These are phyloP conservation scores for Trichosporon asahii DNA, from an alignment of 1,284 basidiomycete genomes.

Conservation along the genomic window DNA sequence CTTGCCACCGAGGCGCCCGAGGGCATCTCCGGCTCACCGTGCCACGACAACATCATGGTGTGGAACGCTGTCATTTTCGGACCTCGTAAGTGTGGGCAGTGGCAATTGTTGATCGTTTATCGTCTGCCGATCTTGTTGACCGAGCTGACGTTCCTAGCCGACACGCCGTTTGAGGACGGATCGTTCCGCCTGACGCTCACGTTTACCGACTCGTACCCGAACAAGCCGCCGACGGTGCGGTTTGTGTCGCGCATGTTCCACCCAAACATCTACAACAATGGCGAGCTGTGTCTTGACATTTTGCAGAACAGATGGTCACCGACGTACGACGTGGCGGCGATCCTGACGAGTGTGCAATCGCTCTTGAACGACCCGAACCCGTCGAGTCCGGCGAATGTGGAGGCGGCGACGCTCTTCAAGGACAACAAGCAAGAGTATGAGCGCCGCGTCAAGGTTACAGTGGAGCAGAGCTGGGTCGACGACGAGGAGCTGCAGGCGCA, in stretches of 20 bases:
- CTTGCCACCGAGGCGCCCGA: slow-evolving; percentile 90
- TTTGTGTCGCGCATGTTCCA: slow-evolving; percentile 98
- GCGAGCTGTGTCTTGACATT: slow-evolving; percentile 96
- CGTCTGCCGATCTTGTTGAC: neutral
- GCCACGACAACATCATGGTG: slow-evolving; percentile 96
- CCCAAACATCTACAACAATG: slow-evolving; percentile 97
- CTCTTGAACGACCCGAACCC: slow-evolving; percentile 96
- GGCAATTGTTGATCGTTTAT: no score
- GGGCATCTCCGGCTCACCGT: slow-evolving; percentile 93
- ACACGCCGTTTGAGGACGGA: slow-evolving; percentile 97
- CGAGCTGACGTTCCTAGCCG: slow-evolving; percentile 59
- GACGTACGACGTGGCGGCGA: slow-evolving; percentile 97
- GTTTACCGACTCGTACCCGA: slow-evolving; percentile 96
- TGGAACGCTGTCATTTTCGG: slow-evolving; percentile 99
- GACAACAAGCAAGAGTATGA: slow-evolving; percentile 99
- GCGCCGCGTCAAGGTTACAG: slow-evolving; percentile 69
- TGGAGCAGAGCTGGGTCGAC: slow-evolving; percentile 45
- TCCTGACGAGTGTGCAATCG: slow-evolving; percentile 92
- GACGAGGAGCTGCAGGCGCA: slow-evolving; percentile 35
- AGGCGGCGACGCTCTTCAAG: slow-evolving; percentile 90
- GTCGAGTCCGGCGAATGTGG: slow-evolving; percentile 87
- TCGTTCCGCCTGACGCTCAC: slow-evolving; percentile 94
- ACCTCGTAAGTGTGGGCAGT: slow-evolving; percentile 60
- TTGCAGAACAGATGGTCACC: slow-evolving; percentile 97
- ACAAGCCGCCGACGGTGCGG: slow-evolving; percentile 95